Conservation (phyloP, 768 basidiomycete genomes). For the Scleroderma bovista region DNA sequence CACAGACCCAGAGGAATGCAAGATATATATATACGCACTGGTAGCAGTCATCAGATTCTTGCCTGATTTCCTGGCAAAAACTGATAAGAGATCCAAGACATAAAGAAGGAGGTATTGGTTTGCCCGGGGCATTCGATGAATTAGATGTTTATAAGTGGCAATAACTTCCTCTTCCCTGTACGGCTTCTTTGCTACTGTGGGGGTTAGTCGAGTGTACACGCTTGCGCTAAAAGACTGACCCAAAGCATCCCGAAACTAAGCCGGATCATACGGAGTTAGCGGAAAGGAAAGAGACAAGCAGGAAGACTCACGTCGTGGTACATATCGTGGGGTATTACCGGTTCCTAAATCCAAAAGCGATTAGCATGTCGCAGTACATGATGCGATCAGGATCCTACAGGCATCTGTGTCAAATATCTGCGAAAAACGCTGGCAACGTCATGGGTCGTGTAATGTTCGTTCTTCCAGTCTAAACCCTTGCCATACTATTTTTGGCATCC, state of each 20-base stretch:
- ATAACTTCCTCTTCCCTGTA: constrained; percentile 70
- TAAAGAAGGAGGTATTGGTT: constrained; percentile 97
- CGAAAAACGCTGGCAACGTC: constrained; percentile 97
- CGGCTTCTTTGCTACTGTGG: constrained; percentile 55
- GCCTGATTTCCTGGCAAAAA: constrained; percentile 87
- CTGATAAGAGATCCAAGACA: constrained; percentile 91
- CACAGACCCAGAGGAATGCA: constrained; percentile 1
- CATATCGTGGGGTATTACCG: constrained; percentile 88
- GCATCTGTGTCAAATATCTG: constrained; percentile 94
- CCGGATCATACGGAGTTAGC: constrained; percentile 6
- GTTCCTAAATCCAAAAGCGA: constrained; percentile 53
- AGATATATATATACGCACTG: constrained; percentile 49
- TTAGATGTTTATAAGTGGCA: constrained; percentile 76
- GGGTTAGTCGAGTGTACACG: constrained; percentile 10
- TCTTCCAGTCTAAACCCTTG: constrained; percentile 87
- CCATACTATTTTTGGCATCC: constrained; percentile 59
- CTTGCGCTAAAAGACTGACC: constrained; percentile 37
- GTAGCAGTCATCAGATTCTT: constrained; percentile 95
- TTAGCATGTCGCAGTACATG: not conserved
- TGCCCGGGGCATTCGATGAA: constrained; percentile 75
- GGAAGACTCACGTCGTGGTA: constrained; percentile 70
- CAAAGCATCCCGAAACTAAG: constrained; percentile 73
- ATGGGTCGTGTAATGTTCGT: constrained; percentile 83
- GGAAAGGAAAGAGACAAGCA: constrained; percentile 4
- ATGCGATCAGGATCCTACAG: constrained; percentile 50